Evolutionary conservation across 805 yeast species (phyloP).

Genomic region (Starmerella potacharoeniae): DNA sequence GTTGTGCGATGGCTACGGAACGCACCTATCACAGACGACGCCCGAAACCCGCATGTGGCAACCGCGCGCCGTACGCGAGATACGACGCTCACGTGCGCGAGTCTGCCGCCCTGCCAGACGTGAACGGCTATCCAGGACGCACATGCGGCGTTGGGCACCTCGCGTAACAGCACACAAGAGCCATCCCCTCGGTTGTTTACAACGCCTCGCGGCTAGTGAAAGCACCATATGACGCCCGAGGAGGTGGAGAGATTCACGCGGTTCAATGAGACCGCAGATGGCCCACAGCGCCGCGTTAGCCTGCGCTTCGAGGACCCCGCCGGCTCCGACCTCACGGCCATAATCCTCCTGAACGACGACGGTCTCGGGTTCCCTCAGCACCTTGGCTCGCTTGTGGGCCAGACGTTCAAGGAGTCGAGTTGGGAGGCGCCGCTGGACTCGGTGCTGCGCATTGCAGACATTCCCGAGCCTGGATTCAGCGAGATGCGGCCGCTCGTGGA

Average conservation of each 20-base stretch:
- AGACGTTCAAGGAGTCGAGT: background rate
- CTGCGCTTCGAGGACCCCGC: background rate
- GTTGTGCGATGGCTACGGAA: too few relatives aligned
- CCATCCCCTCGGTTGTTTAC: too few relatives aligned
- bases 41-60: too few relatives aligned
- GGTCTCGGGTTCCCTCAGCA: background rate
- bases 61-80: too few relatives aligned
- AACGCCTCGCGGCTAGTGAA: background rate
- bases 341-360: background rate
- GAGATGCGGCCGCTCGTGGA: background rate
- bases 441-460: background rate
- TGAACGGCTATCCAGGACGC: too few relatives aligned
- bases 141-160: too few relatives aligned
- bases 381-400: background rate
- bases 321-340: background rate
- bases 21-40: too few relatives aligned
- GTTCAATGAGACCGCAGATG: constrained; percentile 1
- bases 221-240: background rate
- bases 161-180: too few relatives aligned
- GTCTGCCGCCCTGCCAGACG: too few relatives aligned
- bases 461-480: background rate
- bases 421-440: background rate
- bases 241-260: background rate
- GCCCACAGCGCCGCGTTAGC: constrained; percentile 2
- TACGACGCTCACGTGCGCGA: too few relatives aligned